These are phyloP conservation scores for Vaccinium corymbosum DNA, from an alignment of 148 eudicot genomes.

Conservation along the genomic window DNA sequence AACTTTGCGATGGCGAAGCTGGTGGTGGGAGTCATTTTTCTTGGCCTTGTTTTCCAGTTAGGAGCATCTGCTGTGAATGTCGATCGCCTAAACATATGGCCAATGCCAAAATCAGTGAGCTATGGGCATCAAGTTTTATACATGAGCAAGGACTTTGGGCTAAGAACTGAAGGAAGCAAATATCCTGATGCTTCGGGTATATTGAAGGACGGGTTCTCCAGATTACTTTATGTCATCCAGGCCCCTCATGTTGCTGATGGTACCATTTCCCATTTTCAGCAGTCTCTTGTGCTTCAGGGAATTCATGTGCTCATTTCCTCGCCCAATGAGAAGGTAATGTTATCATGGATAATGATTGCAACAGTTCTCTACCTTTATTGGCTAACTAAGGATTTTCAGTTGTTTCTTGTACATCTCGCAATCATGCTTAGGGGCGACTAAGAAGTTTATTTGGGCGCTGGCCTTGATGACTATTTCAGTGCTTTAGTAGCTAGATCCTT, in stretches of 20 bases:
- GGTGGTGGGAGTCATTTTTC: conserved; percentile 20
- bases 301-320: conserved; percentile 61
- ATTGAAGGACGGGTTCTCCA: conserved; percentile 61
- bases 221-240: conserved; percentile 41
- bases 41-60: conserved; percentile 28
- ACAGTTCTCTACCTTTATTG: not conserved
- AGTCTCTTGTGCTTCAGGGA: conserved; percentile 52
- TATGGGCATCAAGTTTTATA: conserved; percentile 42
- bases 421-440: not conserved
- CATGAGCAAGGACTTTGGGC: conserved; percentile 49
- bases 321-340: conserved; percentile 57
- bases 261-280: conserved; percentile 30
- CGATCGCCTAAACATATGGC: conserved; percentile 71
- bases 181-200: conserved; percentile 52
- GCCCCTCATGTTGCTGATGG: conserved; percentile 54
- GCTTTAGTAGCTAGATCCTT: not conserved
- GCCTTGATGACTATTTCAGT: not conserved
- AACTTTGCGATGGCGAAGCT: conserved; percentile 40
- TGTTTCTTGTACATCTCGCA: not conserved
- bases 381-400: not conserved
- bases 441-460: not conserved
- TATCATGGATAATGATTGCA: not conserved
- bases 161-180: conserved; percentile 57
- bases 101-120: conserved; percentile 61
- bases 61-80: conserved; percentile 30